Base-by-base conservation (phyloP, 139 green algal genomes). In the Spirogloea muscicola region DNA sequence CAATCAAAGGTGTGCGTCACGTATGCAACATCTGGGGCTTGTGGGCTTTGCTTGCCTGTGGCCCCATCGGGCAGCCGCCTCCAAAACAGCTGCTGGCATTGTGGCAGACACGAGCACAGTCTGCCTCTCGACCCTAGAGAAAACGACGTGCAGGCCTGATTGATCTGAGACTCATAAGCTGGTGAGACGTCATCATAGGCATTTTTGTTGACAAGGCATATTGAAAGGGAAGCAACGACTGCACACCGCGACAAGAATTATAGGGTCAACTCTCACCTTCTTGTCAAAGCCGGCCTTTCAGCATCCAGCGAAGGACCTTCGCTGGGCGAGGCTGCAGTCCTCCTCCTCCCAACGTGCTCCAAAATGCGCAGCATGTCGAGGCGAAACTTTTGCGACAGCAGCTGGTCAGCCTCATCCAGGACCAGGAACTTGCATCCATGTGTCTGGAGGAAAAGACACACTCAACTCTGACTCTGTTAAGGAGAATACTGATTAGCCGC, bases 381-480 rank as follows among this genome's bases (percentile, higher is more conserved):
- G 1, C 66, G 31, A 68, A 95, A 97, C 40, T 91, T 84, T 5
- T 85, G 81, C 4, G 86, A 82, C 63, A 98, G 85, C 79, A 96
- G 87, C 82, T 94, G 84, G 77, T 97, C 92, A 3, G 86, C 86
- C 80, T 93, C 89, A 69, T 93, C 89, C 58, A 93, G 72, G 1
- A 93, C 81, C 34, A 93, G 80, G 1, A 87, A 72, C 6, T 51
- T 37, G n/a, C 67, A 84, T 29, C 52, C 48, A 78, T 90, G 89
- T 2, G 79, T 86, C 1, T 52, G 10, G 33, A 77, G n/a, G n/a
- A n/a, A n/a, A n/a, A n/a, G n/a, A n/a, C n/a, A n/a, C n/a, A n/a
- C n/a, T n/a, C 41, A 79, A 49, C 59, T 27, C 10, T 4, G 16
- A 52, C 13, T 27, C 13, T 52, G 44, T 27, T 13, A 52, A 16